Percentiles rank a stretch among this genome's conserved stretches.
phyloP scores from a whole-genome alignment of 2,329 filamentous ascomycete genomes.

The Fusarium acutatum region DNA sequence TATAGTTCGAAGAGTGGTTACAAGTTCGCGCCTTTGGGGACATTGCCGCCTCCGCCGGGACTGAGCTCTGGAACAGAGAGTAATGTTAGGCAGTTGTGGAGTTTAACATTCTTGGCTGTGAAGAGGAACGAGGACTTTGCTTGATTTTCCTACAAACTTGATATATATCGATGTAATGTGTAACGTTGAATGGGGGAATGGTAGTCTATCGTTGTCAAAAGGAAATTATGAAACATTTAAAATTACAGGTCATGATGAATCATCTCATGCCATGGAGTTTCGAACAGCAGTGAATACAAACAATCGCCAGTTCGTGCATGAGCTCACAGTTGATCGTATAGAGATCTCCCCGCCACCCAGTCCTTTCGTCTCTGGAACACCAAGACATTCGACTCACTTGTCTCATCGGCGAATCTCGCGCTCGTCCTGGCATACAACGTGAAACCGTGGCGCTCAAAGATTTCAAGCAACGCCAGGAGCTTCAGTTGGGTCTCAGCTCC shows the following conservation, averaged over 20 bases:
- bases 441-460: constrained; percentile 8
- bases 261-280: not conserved
- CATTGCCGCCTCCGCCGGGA: constrained; percentile 21
- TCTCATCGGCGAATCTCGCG: not conserved
- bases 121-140: constrained; percentile 3
- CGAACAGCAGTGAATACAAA: too few species aligned
- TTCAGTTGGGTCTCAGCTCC: constrained; percentile 4
- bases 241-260: not conserved
- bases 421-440: not conserved
- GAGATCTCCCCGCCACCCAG: not conserved
- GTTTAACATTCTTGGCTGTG: constrained; percentile 29
- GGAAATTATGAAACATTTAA: rapidly evolving
- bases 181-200: rapidly evolving
- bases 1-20: constrained; percentile 47
- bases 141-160: not conserved
- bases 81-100: constrained; percentile 34
- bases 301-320: not conserved
- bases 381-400: not conserved
- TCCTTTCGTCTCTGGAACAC: constrained; percentile 9
- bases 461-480: constrained; percentile 2
- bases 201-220: rapidly evolving
- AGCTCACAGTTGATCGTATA: not conserved
- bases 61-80: constrained; percentile 25
- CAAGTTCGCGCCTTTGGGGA: constrained; percentile 36
- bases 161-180: rapidly evolving